Evolutionary conservation across 441 rosid genomes (phyloP), one percentile per base, ranked within the genome.

Genomic region (Breynia disticha): DNA sequence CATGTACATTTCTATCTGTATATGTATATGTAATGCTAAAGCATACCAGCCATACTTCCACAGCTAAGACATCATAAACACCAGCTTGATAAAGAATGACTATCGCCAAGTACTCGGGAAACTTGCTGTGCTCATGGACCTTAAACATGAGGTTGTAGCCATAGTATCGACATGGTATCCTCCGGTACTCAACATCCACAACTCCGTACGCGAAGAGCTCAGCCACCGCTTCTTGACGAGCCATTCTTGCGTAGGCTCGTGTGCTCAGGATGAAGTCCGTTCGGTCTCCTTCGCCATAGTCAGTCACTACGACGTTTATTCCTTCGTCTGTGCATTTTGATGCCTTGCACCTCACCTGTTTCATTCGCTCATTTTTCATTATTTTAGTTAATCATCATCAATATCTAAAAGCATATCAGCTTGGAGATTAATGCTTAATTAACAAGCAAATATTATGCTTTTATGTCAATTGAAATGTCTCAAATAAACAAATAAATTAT

Each of bases 201-300:
- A 91, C 96, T 4, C 98, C 96, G 1, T 70, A 67, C n/a, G 79
- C 70, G 13, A 66, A 76, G 44, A 91, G 70, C 57, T 85, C 69
- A 0, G 4, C 37, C 7, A 74, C 72, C 54, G 38, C 53, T 50
- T 71, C 73, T 0, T 77, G 61, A 44, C 58, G 52, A 0, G 86
- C 93, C 72, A 90, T 54, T 61, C 72, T 72, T n/a, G 71, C 66
- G 48, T 83, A 91, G 11, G 95, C 89, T 0, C 72, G 64, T 1
- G 82, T 54, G 69, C 96, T 91, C n/a, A 87, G 81, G 64, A 91
- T 78, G 76, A 91, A 91, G 73, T 87, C 95, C 0, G 95, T 80
- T 38, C 63, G 59, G 81, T 75, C 78, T 42, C 98, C 96, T 68
- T 85, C 95, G 0, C 98, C 98, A 7, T 78, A 79, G 84, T 90